Conservation (phyloP, 2,329 filamentous ascomycete genomes). For the Talaromyces sp. region DNA sequence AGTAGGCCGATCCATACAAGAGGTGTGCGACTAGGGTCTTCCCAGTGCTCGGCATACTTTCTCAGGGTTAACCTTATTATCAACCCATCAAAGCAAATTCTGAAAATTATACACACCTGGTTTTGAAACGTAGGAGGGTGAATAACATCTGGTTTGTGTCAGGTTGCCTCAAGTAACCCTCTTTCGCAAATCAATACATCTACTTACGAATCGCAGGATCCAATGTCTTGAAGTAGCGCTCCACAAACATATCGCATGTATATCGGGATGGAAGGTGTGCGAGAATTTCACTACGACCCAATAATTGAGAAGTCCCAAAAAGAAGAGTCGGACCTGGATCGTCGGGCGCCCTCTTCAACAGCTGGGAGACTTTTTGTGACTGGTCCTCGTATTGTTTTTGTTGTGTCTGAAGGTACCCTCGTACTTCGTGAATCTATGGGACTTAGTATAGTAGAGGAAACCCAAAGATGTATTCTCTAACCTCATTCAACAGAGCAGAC, state of each 20-base stretch:
- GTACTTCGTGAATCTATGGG: slow-evolving; percentile 9
- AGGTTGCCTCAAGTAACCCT: not conserved
- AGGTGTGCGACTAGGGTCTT: not conserved
- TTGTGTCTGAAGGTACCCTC: slow-evolving; percentile 8
- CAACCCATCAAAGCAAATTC: not conserved
- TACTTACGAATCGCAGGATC: slow-evolving; percentile 10
- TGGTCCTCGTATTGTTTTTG: slow-evolving; percentile 11
- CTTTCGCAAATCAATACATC: not conserved
- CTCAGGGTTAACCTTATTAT: not conserved
- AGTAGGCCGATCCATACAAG: slow-evolving; percentile 15
- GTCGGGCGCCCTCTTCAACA: not conserved
- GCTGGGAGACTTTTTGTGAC: not conserved
- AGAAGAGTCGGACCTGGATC: slow-evolving; percentile 13
- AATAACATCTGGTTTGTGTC: not conserved
- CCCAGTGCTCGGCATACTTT: slow-evolving; percentile 12
- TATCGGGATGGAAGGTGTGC: slow-evolving; percentile 7
- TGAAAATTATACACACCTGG: not conserved
- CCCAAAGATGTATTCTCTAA: not conserved
- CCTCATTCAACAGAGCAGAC: slow-evolving; percentile 5
- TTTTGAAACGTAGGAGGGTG: slow-evolving; percentile 7
- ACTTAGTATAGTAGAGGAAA: not conserved
- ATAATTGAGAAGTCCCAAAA: slow-evolving; percentile 1
- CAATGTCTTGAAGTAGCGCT: not conserved
- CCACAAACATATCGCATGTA: slow-evolving; percentile 13
- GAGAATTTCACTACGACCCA: slow-evolving; percentile 3